Evolutionary conservation across 306 rosid genomes (phyloP), one percentile per base, ranked within the genome.

Genomic region (Prunus armeniaca): DNA sequence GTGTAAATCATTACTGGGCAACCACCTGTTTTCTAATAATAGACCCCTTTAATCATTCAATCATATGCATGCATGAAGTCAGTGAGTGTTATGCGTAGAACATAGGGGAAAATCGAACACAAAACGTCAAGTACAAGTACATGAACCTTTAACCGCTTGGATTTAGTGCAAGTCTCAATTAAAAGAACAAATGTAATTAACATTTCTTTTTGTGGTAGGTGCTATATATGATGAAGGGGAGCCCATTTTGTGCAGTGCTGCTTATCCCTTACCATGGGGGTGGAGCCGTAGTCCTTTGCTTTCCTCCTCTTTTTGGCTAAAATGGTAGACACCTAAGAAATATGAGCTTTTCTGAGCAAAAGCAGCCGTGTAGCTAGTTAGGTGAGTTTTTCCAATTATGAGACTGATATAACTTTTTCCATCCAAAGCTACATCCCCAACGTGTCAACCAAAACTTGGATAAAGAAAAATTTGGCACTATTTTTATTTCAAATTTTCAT

Each of bases 311-410:
- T 27, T 15, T 9, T 18, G 45, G 28, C 69, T 11, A 18, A 60
- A 46, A 73, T 61, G 69, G 60, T 27, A 46, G 46, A 61, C 77
- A 46, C 38, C 60, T 22, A 57, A 38, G 75, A 43, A 1, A 50
- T 7, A 19, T 25, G 45, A 46, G 43, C 30, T 45, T 61, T 61
- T 18, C 19, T 1, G 46, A 27, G 69, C 69, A 46, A 46, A 25
- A 73, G 69, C 20, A 10, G 69, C 5, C 56, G 9, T 20, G 32
- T 46, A 14, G 56, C 28, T n/a, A 57, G 67, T 22, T 13, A 10
- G 20, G 67, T 62, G 67, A 62, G 27, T 19, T 58, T 38, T 12
- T 30, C 76, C 67, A 72, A 43, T 41, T 24, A 72, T 22, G 25
- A 72, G 38, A 4, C 27, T 24, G 67, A 14, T 20, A 3, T 6